These are phyloP conservation scores for Fomitopsis serialis DNA, from an alignment of 768 basidiomycete genomes.

Conservation along the genomic window DNA sequence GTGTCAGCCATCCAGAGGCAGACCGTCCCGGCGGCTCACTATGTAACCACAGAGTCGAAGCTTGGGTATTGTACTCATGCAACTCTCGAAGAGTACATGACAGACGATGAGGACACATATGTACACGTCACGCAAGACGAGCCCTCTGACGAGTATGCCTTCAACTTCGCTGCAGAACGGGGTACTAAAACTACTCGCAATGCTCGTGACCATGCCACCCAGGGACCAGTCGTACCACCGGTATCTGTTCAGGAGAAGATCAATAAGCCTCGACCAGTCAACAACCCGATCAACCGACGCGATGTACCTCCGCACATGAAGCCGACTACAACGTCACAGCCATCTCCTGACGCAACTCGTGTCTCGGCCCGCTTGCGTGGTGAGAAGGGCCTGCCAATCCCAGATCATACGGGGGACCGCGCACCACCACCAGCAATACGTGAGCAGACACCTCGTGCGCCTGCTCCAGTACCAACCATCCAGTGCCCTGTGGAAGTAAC, in stretches of 20 bases:
- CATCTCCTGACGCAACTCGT: no score
- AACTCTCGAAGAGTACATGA: not conserved
- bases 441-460: no score
- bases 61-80: not conserved
- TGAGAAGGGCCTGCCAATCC: not conserved
- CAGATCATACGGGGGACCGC: not conserved
- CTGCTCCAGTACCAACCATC: no score
- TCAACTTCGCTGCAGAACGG: not conserved
- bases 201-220: not conserved
- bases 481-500: no score
- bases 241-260: no score
- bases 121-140: not conserved
- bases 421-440: no score
- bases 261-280: no score
- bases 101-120: not conserved
- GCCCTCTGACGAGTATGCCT: not conserved
- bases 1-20: conserved; percentile 1
- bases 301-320: no score
- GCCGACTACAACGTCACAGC: no score
- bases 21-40: not conserved
- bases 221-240: not conserved
- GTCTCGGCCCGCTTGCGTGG: not conserved
- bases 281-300: no score
- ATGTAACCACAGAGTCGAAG: not conserved
- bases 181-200: not conserved